A percentile compares a stretch with the other conserved stretches of the same genome.
phyloP scores from a whole-genome alignment of 2,329 filamentous ascomycete species.

The Simplicillium aogashimaense region DNA sequence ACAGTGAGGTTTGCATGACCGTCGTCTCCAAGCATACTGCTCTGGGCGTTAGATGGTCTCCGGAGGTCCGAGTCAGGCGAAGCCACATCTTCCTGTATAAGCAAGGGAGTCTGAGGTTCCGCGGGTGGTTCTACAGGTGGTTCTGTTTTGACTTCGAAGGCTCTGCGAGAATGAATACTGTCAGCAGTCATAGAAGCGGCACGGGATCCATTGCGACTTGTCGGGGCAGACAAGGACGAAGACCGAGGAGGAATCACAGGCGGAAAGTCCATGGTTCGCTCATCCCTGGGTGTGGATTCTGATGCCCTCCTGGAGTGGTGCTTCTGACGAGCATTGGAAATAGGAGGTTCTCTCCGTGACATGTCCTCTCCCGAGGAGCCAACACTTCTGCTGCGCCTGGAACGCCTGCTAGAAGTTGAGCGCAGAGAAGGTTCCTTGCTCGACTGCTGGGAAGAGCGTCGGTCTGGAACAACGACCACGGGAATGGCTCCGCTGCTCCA shows the following conservation, averaged over 20 bases:
- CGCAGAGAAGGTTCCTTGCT: slow-evolving; percentile 44
- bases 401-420: slow-evolving; percentile 50
- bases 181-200: slow-evolving; percentile 47
- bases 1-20: slow-evolving; percentile 7
- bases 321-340: neutral
- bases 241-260: slow-evolving; percentile 45
- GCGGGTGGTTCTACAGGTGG: slow-evolving; percentile 11
- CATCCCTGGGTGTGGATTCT: slow-evolving; percentile 19
- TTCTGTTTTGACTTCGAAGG: slow-evolving; percentile 14
- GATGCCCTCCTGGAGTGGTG: neutral
- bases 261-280: slow-evolving; percentile 50
- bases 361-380: slow-evolving; percentile 28
- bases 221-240: slow-evolving; percentile 53
- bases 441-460: slow-evolving; percentile 44
- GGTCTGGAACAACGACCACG: slow-evolving; percentile 51
- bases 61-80: too few relatives aligned
- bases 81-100: too few relatives aligned
- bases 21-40: slow-evolving; percentile 19
- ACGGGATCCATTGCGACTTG: slow-evolving; percentile 46
- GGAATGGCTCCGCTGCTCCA: slow-evolving; percentile 51
- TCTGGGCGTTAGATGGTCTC: slow-evolving; percentile 14
- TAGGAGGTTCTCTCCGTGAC: slow-evolving; percentile 5
- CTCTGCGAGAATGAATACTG: slow-evolving; percentile 46
- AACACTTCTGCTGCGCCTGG: slow-evolving; percentile 42
- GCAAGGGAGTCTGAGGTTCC: neutral